Base-by-base conservation (phyloP, 1,139 yeast species). In the Pneumocystis wakefieldiae region DNA sequence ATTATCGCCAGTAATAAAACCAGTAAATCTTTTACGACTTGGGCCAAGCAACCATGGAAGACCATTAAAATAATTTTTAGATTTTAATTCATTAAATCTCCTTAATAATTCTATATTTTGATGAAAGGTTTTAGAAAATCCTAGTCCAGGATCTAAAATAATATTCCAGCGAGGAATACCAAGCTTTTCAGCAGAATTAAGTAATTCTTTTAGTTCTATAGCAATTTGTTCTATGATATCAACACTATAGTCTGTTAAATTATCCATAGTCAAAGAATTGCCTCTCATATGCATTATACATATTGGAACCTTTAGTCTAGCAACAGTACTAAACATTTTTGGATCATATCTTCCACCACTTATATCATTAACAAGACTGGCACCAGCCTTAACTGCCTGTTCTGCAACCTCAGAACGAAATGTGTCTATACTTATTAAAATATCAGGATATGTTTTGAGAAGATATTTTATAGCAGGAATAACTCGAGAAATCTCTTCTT, bases 81-180 rank as follows among this genome's bases (percentile, higher is more conserved):
- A 59, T 3, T 67, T 57, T 29, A 76, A 70, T 36, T 66, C 67
- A 4, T 64, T 64, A 2, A 86, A 79, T 64, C 83, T 77, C 65
- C 83, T 80, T 37, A 92, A 77, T 0, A 90, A 69, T 14, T 80
- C 78, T 59, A 91, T 69, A 72, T 91, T 92, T 70, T 91, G 96
- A 10, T 73, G 69, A 59, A 80, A 70, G 63, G 79, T 80, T 72
- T 92, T 92, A 28, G 97, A 97, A 75, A 92, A 92, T 1, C 98
- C 98, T 62, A 92, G 75, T 0, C 98, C 98, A 0, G 99, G 98
- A 73, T 92, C 99, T 14, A 90, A 72, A 19, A 94, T 83, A 1
- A 92, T 76, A 74, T 92, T 97, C 96, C 97, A 92, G 72, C 94
- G 83, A 65, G 79, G 78, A 0, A 92, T 82, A 1, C 96, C 96